Base-by-base conservation (phyloP, 1,284 basidiomycete genomes). In the Ganoderma multipileum region DNA sequence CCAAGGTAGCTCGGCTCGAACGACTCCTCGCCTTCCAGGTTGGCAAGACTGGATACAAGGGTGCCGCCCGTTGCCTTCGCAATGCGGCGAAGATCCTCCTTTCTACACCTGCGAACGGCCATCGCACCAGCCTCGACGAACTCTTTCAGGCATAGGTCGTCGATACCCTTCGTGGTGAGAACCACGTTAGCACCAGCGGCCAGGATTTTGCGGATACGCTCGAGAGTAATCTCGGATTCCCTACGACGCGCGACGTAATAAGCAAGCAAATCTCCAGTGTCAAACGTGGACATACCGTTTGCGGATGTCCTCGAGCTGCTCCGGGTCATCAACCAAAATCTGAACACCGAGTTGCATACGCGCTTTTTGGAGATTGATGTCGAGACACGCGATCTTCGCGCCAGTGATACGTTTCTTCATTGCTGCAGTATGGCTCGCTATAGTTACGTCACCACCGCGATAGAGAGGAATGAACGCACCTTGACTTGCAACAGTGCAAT, bases 61-160 rank as follows among this genome's bases (percentile, higher is more conserved):
- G 94, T 95, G 26, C 97, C 98, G 58, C 98, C 98, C 0, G 97
- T 99, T 6, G 98, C 97, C 81, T 95, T 98, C 59, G 98, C 98
- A 75, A 99, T 99, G 65, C 98, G 91, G 68, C 96, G 90, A 64
- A 99, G 86, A 80, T 99, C 98, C 80, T 99, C 98, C 82, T 99
- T 99, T 79, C 95, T 91, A 85, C 98, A 99, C 76, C 98, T 88
- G 73, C 98, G 91, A 65, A 99, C 98, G 50, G 96, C 98, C 94
- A 99, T 99, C 0, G 97, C 98, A 54, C 98, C 98, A 18, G 96
- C 97, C 83, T 99, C 98, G 66, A 99, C 95, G 77, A 99, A 99
- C 83, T 99, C 98, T 81, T 99, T 99, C 76, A 99, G 84, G 80
- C 96, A 98, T 39, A 99, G 86, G 79, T 99, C 98, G 78, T 99